Percentiles rank a stretch among this genome's conserved stretches.
Evolutionary conservation across 768 basidiomycete species (phyloP).

Genomic region (Mycena amicta): DNA sequence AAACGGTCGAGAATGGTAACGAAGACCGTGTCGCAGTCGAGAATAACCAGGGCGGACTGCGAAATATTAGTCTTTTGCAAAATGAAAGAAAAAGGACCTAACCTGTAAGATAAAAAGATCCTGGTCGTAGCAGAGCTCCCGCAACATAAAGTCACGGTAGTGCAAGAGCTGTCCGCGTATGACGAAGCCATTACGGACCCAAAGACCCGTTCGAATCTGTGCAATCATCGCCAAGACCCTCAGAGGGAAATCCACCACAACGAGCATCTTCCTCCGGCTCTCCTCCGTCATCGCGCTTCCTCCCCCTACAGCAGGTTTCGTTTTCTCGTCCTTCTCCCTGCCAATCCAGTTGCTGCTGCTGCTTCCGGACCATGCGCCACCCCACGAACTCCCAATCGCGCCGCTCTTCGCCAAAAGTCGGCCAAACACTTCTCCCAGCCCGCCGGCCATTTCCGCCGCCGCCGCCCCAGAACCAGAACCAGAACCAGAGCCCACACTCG

Average conservation of each 20-base stretch:
- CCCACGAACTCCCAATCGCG: not conserved
- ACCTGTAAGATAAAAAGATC: constrained; percentile 82
- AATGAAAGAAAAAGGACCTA: not conserved
- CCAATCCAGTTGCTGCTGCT: too few species aligned
- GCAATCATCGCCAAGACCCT: constrained; percentile 90
- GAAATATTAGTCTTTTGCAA: constrained; percentile 67
- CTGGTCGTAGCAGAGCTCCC: constrained; percentile 96
- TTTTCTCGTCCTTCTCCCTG: not conserved
- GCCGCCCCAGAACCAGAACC: constrained; percentile 36
- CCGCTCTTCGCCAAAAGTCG: not conserved
- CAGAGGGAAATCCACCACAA: constrained; percentile 85
- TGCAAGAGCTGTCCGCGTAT: constrained; percentile 94
- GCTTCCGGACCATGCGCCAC: constrained; percentile 59
- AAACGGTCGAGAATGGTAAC: constrained; percentile 91
- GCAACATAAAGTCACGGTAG: constrained; percentile 94
- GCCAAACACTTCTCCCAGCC: not conserved
- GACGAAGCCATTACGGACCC: constrained; percentile 97
- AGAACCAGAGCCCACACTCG: constrained; percentile 46
- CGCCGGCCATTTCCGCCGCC: not conserved
- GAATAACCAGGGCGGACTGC: constrained; percentile 78
- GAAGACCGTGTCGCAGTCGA: constrained; percentile 79
- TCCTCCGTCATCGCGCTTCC: not conserved
- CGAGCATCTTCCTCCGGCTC: constrained; percentile 46
- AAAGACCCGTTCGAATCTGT: constrained; percentile 91
- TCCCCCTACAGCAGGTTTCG: not conserved